These are phyloP conservation scores for Leishmania guyanensis DNA, from an alignment of 208 protist species.

Conservation along the genomic window DNA sequence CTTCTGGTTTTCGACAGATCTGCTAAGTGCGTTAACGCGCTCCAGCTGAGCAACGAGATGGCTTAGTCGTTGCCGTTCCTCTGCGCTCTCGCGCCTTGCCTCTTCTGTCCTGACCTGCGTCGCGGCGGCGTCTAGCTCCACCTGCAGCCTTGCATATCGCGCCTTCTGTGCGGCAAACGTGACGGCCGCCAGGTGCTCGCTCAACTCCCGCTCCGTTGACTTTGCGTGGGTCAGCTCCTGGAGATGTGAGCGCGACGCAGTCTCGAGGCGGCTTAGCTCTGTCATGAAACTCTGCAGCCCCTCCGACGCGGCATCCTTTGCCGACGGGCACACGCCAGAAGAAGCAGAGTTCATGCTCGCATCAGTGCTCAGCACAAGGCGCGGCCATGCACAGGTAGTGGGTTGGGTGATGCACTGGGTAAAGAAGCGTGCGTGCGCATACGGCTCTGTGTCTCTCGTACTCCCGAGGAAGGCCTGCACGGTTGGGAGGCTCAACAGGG, in stretches of 20 bases:
- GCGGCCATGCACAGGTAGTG: not conserved
- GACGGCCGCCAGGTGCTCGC: not conserved
- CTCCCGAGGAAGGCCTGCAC: not conserved
- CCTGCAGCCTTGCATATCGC: slow-evolving; percentile 20
- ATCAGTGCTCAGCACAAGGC: not conserved
- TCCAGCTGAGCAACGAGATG: not conserved
- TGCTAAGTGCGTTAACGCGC: not conserved
- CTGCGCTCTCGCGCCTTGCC: not conserved
- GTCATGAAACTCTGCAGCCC: slow-evolving; percentile 22
- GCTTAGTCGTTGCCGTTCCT: not conserved
- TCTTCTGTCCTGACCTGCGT: slow-evolving; percentile 5
- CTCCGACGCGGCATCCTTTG: not conserved
- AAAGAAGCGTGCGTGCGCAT: not conserved
- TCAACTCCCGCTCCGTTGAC: slow-evolving; percentile 5
- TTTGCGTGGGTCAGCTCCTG: slow-evolving; percentile 13
- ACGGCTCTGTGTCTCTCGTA: not conserved
- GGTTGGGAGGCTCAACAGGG: not conserved
- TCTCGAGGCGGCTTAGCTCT: slow-evolving; percentile 32
- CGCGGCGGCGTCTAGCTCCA: slow-evolving; percentile 4
- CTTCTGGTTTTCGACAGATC: not conserved
- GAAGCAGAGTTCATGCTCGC: not conserved
- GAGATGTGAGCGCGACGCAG: not conserved
- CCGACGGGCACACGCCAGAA: not conserved
- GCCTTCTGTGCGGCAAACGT: not conserved
- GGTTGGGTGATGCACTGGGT: not conserved